These are phyloP conservation scores for Heimioporus retisporus DNA, from an alignment of 1,284 basidiomycete species.

Conservation along the genomic window DNA sequence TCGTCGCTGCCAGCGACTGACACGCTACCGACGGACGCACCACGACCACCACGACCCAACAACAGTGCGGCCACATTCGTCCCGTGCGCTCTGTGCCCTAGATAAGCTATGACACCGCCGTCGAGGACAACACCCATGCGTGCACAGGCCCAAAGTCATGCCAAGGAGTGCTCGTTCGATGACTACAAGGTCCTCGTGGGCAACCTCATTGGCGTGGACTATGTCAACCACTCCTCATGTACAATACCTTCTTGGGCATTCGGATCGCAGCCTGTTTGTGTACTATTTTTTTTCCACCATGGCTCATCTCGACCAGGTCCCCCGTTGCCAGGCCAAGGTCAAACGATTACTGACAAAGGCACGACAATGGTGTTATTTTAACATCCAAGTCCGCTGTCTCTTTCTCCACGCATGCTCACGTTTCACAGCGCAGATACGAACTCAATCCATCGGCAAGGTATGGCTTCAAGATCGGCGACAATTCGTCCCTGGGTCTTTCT, in stretches of 20 bases:
- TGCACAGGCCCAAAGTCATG: conserved; percentile 68
- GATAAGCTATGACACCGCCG: conserved; percentile 40
- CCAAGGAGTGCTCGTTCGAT: conserved; percentile 46
- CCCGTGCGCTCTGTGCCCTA: conserved; percentile 30
- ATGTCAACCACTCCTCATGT: conserved; percentile 99
- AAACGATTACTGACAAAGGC: conserved; percentile 87
- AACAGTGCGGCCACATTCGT: conserved; percentile 54
- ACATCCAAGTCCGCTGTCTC: too few relatives aligned
- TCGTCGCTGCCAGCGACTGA: conserved; percentile 74
- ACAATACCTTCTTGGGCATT: conserved; percentile 99
- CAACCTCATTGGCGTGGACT: conserved; percentile 96
- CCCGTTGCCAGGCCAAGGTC: conserved; percentile 96
- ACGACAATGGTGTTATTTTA: conserved; percentile 96
- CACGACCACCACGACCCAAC: conserved; percentile 62
- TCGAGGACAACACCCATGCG: conserved; percentile 78
- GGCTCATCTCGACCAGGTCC: conserved; percentile 72
- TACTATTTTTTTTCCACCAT: conserved; percentile 1
- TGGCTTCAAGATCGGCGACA: too few relatives aligned
- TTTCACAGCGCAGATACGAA: too few relatives aligned
- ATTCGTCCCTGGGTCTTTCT: too few relatives aligned
- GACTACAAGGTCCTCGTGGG: conserved; percentile 84
- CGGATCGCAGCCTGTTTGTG: conserved; percentile 83
- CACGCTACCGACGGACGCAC: conserved; percentile 44
- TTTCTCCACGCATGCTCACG: too few relatives aligned
- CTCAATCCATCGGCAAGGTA: too few relatives aligned